Conservation (phyloP, 2,329 filamentous ascomycete species). For the Madurella fahalii region DNA sequence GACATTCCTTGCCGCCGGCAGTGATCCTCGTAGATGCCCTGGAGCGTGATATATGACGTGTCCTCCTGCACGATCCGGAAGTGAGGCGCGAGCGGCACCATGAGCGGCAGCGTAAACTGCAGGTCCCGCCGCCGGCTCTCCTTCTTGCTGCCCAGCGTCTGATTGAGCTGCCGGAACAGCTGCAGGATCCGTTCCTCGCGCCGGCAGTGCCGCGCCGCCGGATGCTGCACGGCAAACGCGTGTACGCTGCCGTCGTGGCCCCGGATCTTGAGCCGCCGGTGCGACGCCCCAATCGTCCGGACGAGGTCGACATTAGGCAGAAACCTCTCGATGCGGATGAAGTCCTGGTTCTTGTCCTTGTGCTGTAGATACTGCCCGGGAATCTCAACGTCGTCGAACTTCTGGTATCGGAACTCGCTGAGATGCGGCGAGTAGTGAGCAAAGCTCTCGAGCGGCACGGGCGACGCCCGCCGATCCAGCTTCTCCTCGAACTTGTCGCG, state of each 20-base stretch:
- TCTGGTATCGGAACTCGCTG: conserved; percentile 94
- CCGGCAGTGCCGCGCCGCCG: conserved; percentile 84
- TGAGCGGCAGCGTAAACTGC: conserved; percentile 92
- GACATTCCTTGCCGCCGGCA: conserved; percentile 81
- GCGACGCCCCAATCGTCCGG: conserved; percentile 83
- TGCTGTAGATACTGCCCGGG: conserved; percentile 96
- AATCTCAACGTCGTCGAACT: conserved; percentile 97
- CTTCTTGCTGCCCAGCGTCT: conserved; percentile 85
- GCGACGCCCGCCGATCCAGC: conserved; percentile 75
- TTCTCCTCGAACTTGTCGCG: conserved; percentile 98
- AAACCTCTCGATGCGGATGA: conserved; percentile 95
- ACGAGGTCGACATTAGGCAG: conserved; percentile 91
- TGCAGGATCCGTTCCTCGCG: conserved; percentile 94
- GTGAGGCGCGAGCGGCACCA: conserved; percentile 91
- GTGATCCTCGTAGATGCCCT: conserved; percentile 94
- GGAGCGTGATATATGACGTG: conserved; percentile 86
- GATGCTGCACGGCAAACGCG: conserved; percentile 93
- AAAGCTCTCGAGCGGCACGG: conserved; percentile 67
- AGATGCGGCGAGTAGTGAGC: conserved; percentile 74
- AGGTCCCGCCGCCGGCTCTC: conserved; percentile 90
- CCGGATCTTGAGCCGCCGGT: conserved; percentile 89
- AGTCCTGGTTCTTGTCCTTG: conserved; percentile 98
- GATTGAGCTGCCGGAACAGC: conserved; percentile 96
- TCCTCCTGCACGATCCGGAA: conserved; percentile 96
- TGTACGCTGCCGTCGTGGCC: conserved; percentile 98